phyloP scores from a whole-genome alignment of 1,139 yeast species.

The Kluyveromyces sp. region DNA sequence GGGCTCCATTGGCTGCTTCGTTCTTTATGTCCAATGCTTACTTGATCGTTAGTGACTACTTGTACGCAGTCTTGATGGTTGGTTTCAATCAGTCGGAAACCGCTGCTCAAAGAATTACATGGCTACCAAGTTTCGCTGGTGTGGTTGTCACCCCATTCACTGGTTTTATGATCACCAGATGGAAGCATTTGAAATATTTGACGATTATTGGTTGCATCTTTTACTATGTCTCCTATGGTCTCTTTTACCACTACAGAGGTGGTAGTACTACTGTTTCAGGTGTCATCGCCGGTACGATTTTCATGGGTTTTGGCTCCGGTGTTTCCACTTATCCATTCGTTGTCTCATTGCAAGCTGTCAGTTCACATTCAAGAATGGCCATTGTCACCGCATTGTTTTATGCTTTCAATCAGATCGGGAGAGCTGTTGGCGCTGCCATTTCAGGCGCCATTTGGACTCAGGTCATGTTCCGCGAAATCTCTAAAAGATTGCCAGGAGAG shows the following conservation, averaged over 20 bases:
- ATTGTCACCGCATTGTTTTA: constrained; percentile 47
- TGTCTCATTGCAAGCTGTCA: constrained; percentile 52
- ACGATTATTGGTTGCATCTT: constrained; percentile 46
- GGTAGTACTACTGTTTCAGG: constrained; percentile 43
- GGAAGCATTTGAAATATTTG: constrained; percentile 49
- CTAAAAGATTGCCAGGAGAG: constrained; percentile 16
- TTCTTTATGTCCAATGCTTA: constrained; percentile 41
- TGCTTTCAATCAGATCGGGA: constrained; percentile 50
- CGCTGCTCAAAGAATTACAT: constrained; percentile 60
- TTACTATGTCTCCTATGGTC: constrained; percentile 52
- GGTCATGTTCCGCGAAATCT: constrained; percentile 32
- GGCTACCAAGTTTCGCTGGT: constrained; percentile 56
- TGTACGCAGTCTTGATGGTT: constrained; percentile 55
- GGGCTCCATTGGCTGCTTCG: constrained; percentile 46
- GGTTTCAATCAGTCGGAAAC: constrained; percentile 48
- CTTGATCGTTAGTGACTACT: constrained; percentile 59
- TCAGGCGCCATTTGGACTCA: constrained; percentile 61
- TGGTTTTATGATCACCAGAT: constrained; percentile 45
- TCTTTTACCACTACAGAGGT: constrained; percentile 50
- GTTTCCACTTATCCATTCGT: constrained; percentile 59
- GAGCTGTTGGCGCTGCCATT: constrained; percentile 40
- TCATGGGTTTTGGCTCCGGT: constrained; percentile 66
- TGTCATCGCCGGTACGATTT: constrained; percentile 54
- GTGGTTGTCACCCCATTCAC: constrained; percentile 51
- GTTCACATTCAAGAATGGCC: constrained; percentile 56